Evolutionary conservation across 208 protist species (phyloP).

Genomic region (Trypanosoma grayi): DNA sequence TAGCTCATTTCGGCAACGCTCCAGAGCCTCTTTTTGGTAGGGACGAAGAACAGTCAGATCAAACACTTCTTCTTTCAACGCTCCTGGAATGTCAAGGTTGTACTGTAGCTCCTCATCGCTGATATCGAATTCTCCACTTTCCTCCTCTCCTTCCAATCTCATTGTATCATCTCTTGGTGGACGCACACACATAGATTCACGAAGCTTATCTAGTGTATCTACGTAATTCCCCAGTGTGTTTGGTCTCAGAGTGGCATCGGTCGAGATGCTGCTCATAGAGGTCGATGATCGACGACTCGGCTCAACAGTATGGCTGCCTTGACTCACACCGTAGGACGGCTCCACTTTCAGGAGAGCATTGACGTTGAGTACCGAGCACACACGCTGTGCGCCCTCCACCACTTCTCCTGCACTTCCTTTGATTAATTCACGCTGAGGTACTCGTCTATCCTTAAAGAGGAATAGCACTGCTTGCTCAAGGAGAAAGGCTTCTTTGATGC

Average conservation of each 20-base stretch:
- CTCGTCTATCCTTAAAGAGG: constrained; percentile 42
- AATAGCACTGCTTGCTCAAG: constrained; percentile 76
- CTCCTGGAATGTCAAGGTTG: constrained; percentile 13
- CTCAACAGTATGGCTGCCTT: background rate
- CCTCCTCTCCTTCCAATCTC: background rate
- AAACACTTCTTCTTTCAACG: constrained; percentile 29
- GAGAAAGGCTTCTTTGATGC: constrained; percentile 52
- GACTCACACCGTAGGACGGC: background rate
- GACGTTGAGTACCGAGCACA: constrained; percentile 42
- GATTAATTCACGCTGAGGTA: constrained; percentile 62
- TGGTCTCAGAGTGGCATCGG: background rate
- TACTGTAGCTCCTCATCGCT: constrained; percentile 3
- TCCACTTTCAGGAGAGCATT: constrained; percentile 15
- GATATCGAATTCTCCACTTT: background rate
- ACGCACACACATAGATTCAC: constrained; percentile 4
- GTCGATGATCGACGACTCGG: background rate
- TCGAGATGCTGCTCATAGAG: background rate
- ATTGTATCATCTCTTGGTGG: background rate
- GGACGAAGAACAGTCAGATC: constrained; percentile 35
- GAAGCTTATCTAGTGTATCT: constrained; percentile 17
- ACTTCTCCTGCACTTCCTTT: constrained; percentile 37
- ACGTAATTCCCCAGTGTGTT: constrained; percentile 14
- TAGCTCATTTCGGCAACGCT: constrained; percentile 40
- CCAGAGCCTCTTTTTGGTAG: constrained; percentile 70
- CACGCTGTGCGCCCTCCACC: constrained; percentile 22